Conservation (phyloP, 2,329 filamentous ascomycete genomes). For the Scytalidium lignicola region DNA sequence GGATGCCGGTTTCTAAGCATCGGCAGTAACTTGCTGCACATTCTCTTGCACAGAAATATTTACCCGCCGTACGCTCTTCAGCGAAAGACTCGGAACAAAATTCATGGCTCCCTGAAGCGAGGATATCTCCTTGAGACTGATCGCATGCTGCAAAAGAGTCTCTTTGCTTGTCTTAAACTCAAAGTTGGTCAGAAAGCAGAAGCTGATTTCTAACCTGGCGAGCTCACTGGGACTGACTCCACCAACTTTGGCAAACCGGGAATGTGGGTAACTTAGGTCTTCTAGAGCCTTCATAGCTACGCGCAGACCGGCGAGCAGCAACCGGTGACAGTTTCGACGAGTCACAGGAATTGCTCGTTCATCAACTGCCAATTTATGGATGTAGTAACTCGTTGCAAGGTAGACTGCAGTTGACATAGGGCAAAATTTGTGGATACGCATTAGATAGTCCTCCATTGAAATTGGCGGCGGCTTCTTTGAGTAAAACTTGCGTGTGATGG, state of each 20-base stretch:
- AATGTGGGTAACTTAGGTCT: constrained; percentile 82
- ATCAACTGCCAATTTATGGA: constrained; percentile 72
- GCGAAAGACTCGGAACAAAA: constrained; percentile 23
- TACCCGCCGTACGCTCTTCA: constrained; percentile 18
- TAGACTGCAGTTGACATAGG: constrained; percentile 93
- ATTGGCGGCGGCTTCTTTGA: constrained; percentile 83
- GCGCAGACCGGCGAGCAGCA: constrained; percentile 76
- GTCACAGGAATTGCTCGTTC: constrained; percentile 78
- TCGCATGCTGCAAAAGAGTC: constrained; percentile 46
- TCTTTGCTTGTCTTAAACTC: constrained; percentile 63
- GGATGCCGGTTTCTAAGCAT: constrained; percentile 19
- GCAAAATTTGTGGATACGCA: constrained; percentile 83
- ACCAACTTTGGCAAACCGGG: constrained; percentile 78
- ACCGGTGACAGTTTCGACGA: constrained; percentile 75
- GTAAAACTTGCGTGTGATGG: constrained; percentile 89
- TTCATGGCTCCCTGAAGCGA: constrained; percentile 27
- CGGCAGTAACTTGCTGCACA: constrained; percentile 20
- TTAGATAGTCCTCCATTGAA: constrained; percentile 75
- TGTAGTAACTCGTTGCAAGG: constrained; percentile 82
- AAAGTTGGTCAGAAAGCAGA: constrained; percentile 82
- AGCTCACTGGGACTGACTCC: constrained; percentile 81
- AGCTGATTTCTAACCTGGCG: constrained; percentile 80
- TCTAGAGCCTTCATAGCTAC: constrained; percentile 96
- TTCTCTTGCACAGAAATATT: constrained; percentile 18
- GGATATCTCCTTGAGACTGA: constrained; percentile 31